Percentiles rank a stretch among this genome's conserved stretches.
Conservation (phyloP, 2,329 filamentous ascomycete species). For the Diaporthe capsici region DNA sequence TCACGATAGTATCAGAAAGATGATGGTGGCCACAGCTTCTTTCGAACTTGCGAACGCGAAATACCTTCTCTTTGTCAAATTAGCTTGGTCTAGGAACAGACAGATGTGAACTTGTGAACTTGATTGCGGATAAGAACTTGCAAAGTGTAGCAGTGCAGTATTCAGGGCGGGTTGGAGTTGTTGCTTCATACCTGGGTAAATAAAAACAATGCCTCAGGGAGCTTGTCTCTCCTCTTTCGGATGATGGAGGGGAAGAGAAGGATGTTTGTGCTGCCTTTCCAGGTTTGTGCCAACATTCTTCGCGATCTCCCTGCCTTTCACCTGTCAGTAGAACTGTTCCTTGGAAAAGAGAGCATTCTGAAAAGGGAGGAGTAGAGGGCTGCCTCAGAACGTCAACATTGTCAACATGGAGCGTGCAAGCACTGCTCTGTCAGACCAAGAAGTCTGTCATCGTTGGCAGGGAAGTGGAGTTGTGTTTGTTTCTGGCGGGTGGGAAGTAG, state of each 20-base stretch:
- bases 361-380: neutral
- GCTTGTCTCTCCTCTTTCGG: neutral
- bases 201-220: neutral
- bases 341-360: neutral
- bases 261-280: neutral
- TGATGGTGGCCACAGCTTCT: neutral
- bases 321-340: neutral
- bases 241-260: neutral
- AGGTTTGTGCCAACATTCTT: neutral
- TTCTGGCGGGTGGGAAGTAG: neutral
- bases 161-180: neutral
- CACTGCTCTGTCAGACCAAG: neutral
- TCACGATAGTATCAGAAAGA: neutral
- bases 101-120: neutral
- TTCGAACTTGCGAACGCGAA: neutral
- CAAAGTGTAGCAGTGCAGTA: neutral
- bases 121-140: neutral
- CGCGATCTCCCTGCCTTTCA: neutral
- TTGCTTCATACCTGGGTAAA: neutral
- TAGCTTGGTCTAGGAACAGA: neutral
- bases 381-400: neutral
- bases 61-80: neutral
- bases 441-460: neutral
- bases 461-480: neutral
- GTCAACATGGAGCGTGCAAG: neutral